Base-by-base conservation (phyloP, 2,329 filamentous ascomycete species). In the Cadophora malorum region DNA sequence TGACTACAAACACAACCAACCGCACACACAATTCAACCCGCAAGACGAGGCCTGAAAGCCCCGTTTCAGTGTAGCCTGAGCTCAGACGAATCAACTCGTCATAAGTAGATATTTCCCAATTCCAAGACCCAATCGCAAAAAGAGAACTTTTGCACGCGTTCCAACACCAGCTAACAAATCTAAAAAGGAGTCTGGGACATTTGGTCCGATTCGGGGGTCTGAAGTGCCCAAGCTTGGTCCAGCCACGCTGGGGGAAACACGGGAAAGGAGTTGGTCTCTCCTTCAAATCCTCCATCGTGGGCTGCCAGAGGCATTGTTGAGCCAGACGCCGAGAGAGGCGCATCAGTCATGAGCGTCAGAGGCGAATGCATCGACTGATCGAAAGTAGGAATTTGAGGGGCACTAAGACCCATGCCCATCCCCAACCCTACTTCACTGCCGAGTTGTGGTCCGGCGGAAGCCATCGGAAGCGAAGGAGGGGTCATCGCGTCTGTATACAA, bases 241-340 rank as follows among this genome's bases (percentile, higher is more conserved):
- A 62, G 59, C 59, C 59, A 62, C 1, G 59, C 59, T 10, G 59
- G 59, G 16, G 59, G 31, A 31, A 62, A 62, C 0, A 62, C 59
- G 2, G 59, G 59, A 25, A 62, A 62, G 6, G 25, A 41, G 23
- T 62, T 62, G 38, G 9, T 31, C 31, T 62, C 38, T 31, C 38
- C 59, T 49, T 31, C 59, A 12, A 45, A n/a, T 25, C 21, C 59
- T 19, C 25, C 31, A 28, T 31, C 28, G 16, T 45, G 41, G 8
- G 59, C 59, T 45, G 59, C 59, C 9, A 62, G 38, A n/a, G 59
- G 59, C 59, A 62, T 62, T 14, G 23, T 59, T 7, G 55, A 14
- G 21, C 31, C 25, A 59, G 50, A 31, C 10, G 50, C 25, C 2
- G 50, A 41, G 16, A 59, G 14, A 35, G 55, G 55, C 12, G 31